A percentile compares a stretch with the other conserved stretches of the same genome.
Conservation (phyloP, 2,329 filamentous ascomycete species). For the Neofusicoccum sp. region DNA sequence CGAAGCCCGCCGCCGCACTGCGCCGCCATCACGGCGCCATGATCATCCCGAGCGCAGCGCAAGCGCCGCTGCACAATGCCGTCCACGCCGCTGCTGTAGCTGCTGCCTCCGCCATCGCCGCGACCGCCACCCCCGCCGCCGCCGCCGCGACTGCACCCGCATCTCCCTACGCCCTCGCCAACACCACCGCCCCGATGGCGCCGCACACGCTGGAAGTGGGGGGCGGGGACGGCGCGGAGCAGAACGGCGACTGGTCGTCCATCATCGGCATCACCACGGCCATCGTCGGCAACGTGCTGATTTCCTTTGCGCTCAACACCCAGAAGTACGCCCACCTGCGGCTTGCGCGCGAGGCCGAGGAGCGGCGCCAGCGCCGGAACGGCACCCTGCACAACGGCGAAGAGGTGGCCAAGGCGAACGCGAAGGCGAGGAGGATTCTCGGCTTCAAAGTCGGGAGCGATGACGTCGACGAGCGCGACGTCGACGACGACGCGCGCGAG, state of each 20-base stretch:
- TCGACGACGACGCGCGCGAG: conserved; percentile 6
- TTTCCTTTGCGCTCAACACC: conserved; percentile 92
- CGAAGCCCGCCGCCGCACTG: background rate
- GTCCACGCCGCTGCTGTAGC: no score
- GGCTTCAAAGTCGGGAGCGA: conserved; percentile 16
- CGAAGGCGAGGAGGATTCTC: conserved; percentile 16
- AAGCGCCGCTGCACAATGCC: conserved; percentile 11
- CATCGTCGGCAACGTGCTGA: conserved; percentile 88
- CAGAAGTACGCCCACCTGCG: conserved; percentile 93
- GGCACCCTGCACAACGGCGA: background rate
- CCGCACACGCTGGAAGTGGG: background rate
- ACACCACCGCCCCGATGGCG: background rate
- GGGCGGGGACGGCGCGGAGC: background rate
- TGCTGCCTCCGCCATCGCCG: background rate
- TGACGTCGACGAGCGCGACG: conserved; percentile 18
- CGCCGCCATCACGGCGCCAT: background rate
- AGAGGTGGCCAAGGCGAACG: conserved; percentile 3
- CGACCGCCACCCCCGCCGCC: background rate
- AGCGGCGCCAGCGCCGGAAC: conserved; percentile 33
- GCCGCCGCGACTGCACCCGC: background rate
- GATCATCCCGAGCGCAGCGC: conserved; percentile 12
- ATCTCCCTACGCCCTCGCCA: background rate
- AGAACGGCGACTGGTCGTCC: conserved; percentile 67
- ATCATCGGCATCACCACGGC: conserved; percentile 93
- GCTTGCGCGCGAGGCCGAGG: conserved; percentile 68